Evolutionary conservation across 352 stramenopile genomes (phyloP).

Genomic region (Phytophthora podocarpi): DNA sequence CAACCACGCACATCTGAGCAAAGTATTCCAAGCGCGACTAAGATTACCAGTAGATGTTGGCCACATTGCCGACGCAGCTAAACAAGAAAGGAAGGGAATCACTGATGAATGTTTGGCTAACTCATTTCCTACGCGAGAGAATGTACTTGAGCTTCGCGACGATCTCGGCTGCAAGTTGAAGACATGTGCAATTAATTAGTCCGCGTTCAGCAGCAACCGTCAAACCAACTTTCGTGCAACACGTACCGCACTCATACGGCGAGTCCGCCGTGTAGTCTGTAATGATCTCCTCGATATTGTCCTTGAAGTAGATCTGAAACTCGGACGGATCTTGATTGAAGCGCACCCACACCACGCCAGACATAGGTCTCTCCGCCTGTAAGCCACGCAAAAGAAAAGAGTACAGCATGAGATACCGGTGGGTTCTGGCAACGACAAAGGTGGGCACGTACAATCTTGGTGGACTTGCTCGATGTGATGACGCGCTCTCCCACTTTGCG

Average conservation of each 20-base stretch:
- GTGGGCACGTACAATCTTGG: slow-evolving; percentile 80
- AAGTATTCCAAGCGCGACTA: too few relatives aligned
- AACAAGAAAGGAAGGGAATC: not conserved
- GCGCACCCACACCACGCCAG: slow-evolving; percentile 84
- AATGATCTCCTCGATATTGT: slow-evolving; percentile 88
- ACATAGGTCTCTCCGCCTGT: slow-evolving; percentile 85
- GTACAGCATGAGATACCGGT: too few relatives aligned
- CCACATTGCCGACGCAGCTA: not conserved
- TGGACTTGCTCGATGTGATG: slow-evolving; percentile 89
- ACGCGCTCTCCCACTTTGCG: slow-evolving; percentile 89
- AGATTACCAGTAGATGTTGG: not conserved
- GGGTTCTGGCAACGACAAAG: not conserved
- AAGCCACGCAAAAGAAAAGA: slow-evolving; percentile 6
- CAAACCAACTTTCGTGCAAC: not conserved
- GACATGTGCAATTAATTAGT: slow-evolving; percentile 15
- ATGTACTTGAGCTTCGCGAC: slow-evolving; percentile 93
- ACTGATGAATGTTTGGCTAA: not conserved
- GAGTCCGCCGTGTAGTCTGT: slow-evolving; percentile 90
- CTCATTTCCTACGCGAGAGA: slow-evolving; percentile 77
- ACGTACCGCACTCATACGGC: slow-evolving; percentile 89
- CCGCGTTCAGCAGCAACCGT: not conserved
- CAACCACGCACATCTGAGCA: not conserved
- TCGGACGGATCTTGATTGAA: slow-evolving; percentile 87
- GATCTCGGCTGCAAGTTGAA: slow-evolving; percentile 70
- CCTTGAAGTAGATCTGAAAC: slow-evolving; percentile 91